Conservation (phyloP, 192 early-diverging fungal genomes). For the Coemansia pectinata region DNA sequence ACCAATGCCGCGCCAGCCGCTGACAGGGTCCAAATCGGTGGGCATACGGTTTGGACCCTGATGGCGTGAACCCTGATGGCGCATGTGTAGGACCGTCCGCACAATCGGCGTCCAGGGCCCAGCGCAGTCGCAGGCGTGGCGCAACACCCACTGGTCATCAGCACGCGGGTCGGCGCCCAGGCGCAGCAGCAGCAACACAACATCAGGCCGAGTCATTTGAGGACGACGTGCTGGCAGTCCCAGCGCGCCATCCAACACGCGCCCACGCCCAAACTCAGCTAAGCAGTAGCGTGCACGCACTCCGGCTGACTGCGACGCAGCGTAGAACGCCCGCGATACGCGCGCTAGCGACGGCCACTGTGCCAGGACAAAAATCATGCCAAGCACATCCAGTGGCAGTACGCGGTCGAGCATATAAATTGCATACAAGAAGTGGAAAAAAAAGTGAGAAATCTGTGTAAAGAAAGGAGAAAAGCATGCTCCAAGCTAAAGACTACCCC, state of each 20-base stretch:
- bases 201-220: slow-evolving; percentile 29
- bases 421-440: background rate
- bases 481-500: no score
- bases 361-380: slow-evolving; percentile 47
- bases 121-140: slow-evolving; percentile 33
- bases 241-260: slow-evolving; percentile 36
- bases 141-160: slow-evolving; percentile 54
- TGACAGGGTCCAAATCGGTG: background rate
- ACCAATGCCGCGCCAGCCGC: background rate
- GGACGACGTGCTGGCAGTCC: slow-evolving; percentile 41
- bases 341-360: slow-evolving; percentile 50
- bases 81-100: slow-evolving; percentile 29
- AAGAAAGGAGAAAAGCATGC: background rate
- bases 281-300: slow-evolving; percentile 48
- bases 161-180: slow-evolving; percentile 51
- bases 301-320: slow-evolving; percentile 31
- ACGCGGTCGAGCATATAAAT: slow-evolving; percentile 14
- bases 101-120: slow-evolving; percentile 31
- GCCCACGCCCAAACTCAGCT: slow-evolving; percentile 38
- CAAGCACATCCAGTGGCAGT: slow-evolving; percentile 52
- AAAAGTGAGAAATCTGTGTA: background rate
- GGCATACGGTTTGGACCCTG: background rate
- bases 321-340: slow-evolving; percentile 36
- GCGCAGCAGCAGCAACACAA: slow-evolving; percentile 46
- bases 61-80: background rate